Percentiles rank a stretch among this genome's conserved stretches.
phyloP scores from a whole-genome alignment of 2,329 filamentous ascomycete genomes.

The Arthrobotrys megalospora region DNA sequence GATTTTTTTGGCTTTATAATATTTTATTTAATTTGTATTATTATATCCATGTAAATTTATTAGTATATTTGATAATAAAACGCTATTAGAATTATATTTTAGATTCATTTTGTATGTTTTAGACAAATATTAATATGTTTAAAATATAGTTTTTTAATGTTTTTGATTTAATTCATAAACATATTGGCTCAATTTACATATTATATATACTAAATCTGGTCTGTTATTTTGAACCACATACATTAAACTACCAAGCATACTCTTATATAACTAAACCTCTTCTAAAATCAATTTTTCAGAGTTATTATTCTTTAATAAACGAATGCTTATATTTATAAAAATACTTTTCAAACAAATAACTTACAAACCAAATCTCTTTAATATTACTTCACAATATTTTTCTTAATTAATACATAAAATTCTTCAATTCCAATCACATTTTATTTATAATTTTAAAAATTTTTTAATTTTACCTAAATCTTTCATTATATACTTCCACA shows the following conservation, averaged over 20 bases:
- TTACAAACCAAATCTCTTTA: background rate
- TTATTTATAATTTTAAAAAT: too few species aligned
- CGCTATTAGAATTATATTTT: constrained; percentile 26
- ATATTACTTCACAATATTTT: background rate
- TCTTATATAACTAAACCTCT: background rate
- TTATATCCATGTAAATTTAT: too few species aligned
- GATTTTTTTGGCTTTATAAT: too few species aligned
- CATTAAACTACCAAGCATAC: background rate
- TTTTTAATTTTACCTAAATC: background rate
- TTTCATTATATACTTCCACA: background rate
- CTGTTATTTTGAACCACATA: too few species aligned
- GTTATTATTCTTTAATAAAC: background rate
- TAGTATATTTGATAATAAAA: too few species aligned
- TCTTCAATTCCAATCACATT: too few species aligned
- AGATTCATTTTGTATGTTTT: background rate
- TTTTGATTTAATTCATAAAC: constrained; percentile 9
- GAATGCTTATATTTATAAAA: background rate
- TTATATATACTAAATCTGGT: background rate
- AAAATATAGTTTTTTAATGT: constrained; percentile 9
- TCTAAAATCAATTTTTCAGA: background rate
- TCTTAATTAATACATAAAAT: constrained; percentile 1
- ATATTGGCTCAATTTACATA: background rate
- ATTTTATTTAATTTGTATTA: too few species aligned
- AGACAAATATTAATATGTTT: too few species aligned
- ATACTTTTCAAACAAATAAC: too few species aligned